Evolutionary conservation across 805 yeast genomes (phyloP), one percentile per base, ranked within the genome.

Genomic region (Monosporozyma solicola): DNA sequence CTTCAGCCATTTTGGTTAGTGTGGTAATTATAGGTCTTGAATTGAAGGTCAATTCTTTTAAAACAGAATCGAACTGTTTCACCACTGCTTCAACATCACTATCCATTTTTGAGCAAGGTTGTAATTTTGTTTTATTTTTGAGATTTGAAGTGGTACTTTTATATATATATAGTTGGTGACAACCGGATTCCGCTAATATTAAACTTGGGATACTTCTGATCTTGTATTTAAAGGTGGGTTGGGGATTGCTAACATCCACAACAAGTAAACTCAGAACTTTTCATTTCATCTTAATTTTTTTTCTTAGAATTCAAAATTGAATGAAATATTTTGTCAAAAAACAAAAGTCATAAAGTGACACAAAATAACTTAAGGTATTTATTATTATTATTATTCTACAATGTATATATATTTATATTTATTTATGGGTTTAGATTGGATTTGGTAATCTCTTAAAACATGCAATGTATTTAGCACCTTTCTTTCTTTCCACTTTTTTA

Each of bases 401-500:
- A 31, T 15, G 7, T 43, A 43, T 8, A 32, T n/a, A 43, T 10
- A 25, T 29, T 1, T 9, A 33, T 46, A 31, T 5, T 22, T 20
- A 20, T 20, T 20, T 20, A 20, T 20, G 20, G 20, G 27, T 10
- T 35, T 20, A 31, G 29, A n/a, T 55, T 24, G 87, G 89, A 53
- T 77, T 76, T 47, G 88, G 83, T 50, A 86, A 67, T 68, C 96
- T 79, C 69, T 74, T 80, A 67, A 83, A 91, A 64, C 98, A 94
- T 22, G 97, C 97, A 37, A 90, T 78, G 69, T 76, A 94, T 68
- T 94, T 94, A 57, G 74, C 75, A 32, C 99, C 99, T 44, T 84
- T 78, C 66, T 94, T 94, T 64, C 99, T 80, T 48, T 83, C 84
- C 39, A 94, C 99, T 71, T 94, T 94, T 72, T 94, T 91, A 54